Conservation (phyloP, 2,329 filamentous ascomycete genomes). For the Albifimbria verrucaria region DNA sequence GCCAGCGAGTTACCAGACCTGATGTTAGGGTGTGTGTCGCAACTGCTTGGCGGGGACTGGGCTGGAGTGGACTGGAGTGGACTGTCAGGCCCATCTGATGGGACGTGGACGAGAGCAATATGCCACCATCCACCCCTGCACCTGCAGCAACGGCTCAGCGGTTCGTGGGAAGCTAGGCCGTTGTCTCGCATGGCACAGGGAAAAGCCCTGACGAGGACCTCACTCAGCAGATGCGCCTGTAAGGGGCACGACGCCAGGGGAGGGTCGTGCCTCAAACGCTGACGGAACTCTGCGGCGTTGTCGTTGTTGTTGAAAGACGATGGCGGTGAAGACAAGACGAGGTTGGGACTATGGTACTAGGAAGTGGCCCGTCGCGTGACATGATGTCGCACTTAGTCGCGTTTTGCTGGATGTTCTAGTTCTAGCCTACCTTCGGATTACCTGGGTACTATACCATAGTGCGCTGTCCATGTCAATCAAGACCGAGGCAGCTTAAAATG, state of each 20-base stretch:
- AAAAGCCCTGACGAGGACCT: neutral
- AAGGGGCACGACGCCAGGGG: neutral
- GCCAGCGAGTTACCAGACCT: neutral
- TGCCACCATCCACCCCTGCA: neutral
- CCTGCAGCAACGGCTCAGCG: neutral
- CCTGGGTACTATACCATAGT: no score
- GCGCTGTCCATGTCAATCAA: no score
- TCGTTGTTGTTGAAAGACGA: no score
- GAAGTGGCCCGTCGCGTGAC: neutral
- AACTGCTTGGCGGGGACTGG: neutral
- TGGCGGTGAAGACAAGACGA: neutral
- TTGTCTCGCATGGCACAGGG: neutral
- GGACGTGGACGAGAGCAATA: no score
- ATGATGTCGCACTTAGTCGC: neutral
- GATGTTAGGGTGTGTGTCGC: neutral
- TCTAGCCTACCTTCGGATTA: neutral
- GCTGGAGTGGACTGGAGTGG: neutral
- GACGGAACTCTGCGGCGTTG: no score
- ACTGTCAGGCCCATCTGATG: no score
- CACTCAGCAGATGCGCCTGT: neutral
- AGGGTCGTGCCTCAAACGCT: neutral
- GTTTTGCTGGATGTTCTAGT: neutral
- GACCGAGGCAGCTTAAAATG: no score
- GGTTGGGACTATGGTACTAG: no score
- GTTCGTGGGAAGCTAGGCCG: neutral